Percentiles rank a stretch among this genome's conserved stretches.
phyloP scores from a whole-genome alignment of 768 basidiomycete genomes.

The Boletellus sp. region DNA sequence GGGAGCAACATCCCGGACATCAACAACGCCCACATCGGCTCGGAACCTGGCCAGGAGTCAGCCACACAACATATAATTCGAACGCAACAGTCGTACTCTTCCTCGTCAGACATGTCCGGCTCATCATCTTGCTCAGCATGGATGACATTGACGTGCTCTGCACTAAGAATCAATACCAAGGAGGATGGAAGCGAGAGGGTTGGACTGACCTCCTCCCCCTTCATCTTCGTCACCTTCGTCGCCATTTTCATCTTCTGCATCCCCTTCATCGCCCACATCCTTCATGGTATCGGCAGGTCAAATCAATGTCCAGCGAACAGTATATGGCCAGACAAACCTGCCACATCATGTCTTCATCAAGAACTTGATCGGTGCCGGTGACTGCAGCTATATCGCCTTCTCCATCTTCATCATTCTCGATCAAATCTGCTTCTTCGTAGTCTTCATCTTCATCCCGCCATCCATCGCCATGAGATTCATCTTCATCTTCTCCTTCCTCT shows the following conservation, averaged over 20 bases:
- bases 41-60: constrained; percentile 34
- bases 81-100: constrained; percentile 45
- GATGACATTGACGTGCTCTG: constrained; percentile 54
- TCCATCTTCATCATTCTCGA: constrained; percentile 59
- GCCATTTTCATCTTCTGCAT: constrained; percentile 58
- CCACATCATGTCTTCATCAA: constrained; percentile 55
- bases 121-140: constrained; percentile 61
- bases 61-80: neutral
- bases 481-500: constrained; percentile 57
- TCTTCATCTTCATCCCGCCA: constrained; percentile 58
- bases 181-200: neutral
- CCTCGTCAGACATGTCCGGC: constrained; percentile 64
- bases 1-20: constrained; percentile 31
- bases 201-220: constrained; percentile 16
- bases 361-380: constrained; percentile 46
- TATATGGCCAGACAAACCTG: constrained; percentile 39
- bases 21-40: constrained; percentile 38
- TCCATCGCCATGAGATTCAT: constrained; percentile 40
- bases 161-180: constrained; percentile 7
- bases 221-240: constrained; percentile 46
- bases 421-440: constrained; percentile 58
- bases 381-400: constrained; percentile 47
- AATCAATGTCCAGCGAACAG: neutral
- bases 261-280: constrained; percentile 56
- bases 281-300: constrained; percentile 22